These are phyloP conservation scores for Talaromyces sp. DNA, from an alignment of 2,329 filamentous ascomycete species.

Conservation along the genomic window DNA sequence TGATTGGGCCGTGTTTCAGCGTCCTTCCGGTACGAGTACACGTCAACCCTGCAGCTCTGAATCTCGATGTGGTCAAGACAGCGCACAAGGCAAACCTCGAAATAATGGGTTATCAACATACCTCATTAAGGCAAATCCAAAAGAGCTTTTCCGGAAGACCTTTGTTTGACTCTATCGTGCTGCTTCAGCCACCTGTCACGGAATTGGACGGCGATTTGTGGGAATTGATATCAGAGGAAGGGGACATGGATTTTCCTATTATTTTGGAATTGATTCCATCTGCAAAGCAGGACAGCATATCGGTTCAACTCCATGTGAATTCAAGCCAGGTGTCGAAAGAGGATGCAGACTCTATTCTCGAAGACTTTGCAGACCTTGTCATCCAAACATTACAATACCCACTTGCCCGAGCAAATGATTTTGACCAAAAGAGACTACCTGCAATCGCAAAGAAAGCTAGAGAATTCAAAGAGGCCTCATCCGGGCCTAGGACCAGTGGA, in stretches of 20 bases:
- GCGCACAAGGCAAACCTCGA: slow-evolving; percentile 60
- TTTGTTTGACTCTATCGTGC: slow-evolving; percentile 75
- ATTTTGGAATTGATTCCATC: slow-evolving; percentile 69
- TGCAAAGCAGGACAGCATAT: slow-evolving; percentile 47
- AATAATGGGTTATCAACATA: slow-evolving; percentile 65
- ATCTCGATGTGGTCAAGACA: slow-evolving; percentile 53
- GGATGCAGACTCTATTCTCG: slow-evolving; percentile 20
- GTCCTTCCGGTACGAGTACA: slow-evolving; percentile 68
- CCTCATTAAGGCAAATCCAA: slow-evolving; percentile 68
- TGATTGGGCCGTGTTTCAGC: slow-evolving; percentile 91
- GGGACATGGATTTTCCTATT: slow-evolving; percentile 62
- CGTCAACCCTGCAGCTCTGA: slow-evolving; percentile 44
- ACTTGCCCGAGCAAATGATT: slow-evolving; percentile 24
- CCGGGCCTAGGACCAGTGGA: background rate
- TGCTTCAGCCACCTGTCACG: slow-evolving; percentile 62
- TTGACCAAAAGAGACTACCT: slow-evolving; percentile 16
- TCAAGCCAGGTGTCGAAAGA: slow-evolving; percentile 18
- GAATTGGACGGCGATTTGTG: slow-evolving; percentile 46
- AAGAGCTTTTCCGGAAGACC: slow-evolving; percentile 43
- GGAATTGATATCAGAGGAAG: slow-evolving; percentile 46
- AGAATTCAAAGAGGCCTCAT: slow-evolving; percentile 3
- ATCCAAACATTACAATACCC: slow-evolving; percentile 30
- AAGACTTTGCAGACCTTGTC: slow-evolving; percentile 27
- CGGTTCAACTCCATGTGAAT: slow-evolving; percentile 60
- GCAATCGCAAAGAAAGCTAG: slow-evolving; percentile 21